Base-by-base conservation (phyloP, 1,139 yeast species). In the Wickerhamiella pararugosa region DNA sequence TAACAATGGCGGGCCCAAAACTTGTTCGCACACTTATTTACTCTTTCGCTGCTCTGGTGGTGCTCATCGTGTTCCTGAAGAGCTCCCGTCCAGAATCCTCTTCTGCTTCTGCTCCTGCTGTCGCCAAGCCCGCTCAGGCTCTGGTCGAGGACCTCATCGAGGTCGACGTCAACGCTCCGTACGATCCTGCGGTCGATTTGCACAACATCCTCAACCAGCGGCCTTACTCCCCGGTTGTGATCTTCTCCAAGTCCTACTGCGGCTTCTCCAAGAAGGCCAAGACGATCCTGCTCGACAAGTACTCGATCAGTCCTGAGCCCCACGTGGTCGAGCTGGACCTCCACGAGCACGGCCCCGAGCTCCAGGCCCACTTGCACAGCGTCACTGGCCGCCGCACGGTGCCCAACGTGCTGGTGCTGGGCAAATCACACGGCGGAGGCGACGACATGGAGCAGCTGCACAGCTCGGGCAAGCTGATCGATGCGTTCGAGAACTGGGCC, bases 321-420 rank as follows among this genome's bases (percentile, higher is more conserved):
- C 58, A 67, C 8, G 70, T 82, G 39, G 84, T 87, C 27, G 97
- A 90, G 57, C 69, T 90, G 43, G 97, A 90, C 61, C 69, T 67
- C 54, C 93, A 86, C 58, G 69, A 71, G 39, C 71, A 78, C 47
- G 87, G 86, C 38, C 55, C 60, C 6, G 82, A 74, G 34, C 73
- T 87, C 51, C 97, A 87, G 64, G 78, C 71, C 37, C 90, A 93
- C 48, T 69, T 90, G 52, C 65, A 62, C 41, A 74, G 76, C 53
- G 63, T 82, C 48, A 81, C 94, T 29, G 94, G 95, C 47, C 94
- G 92, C 62, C 70, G 73, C 54, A 84, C 97, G 28, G 97, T 90
- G 45, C 98, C 98, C 48, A 87, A 83, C 61, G 76, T 90, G 49
- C 81, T 80, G 63, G 83, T 90, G 54, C 76, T 70, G 45, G 94